Evolutionary conservation across 345 rosid species (phyloP), one percentile per base, ranked within the genome.

Genomic region (Adansonia digitata): DNA sequence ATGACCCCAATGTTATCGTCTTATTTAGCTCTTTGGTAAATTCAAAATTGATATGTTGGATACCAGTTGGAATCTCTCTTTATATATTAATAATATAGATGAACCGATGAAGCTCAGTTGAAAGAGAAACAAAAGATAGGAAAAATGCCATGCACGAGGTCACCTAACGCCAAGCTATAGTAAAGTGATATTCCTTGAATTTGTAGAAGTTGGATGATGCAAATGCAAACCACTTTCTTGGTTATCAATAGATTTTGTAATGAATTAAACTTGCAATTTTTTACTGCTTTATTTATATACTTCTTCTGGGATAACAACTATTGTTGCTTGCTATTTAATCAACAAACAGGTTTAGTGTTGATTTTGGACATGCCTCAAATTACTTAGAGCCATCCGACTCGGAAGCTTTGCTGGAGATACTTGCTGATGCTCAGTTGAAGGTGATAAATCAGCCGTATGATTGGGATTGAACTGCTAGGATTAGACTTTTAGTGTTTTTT

Each of bases 311-410:
- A 29, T 1, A 17, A 46, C 2, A 69, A 9, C 40, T 46, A 29
- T 2, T 27, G 35, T 22, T 46, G 59, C 6, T 59, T 77, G 27
- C 24, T 72, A 11, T 51, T n/a, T n/a, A 15, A 51, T 63, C 62
- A 27, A 20, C 18, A 53, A 43, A 22, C 82, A 94, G 97, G 98
- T 92, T 83, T 80, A 81, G 87, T 1, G 80, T 77, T 29, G 97
- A 94, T 82, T 92, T 92, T 61, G 97, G 97, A 82, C 94, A 90
- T 81, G 96, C 87, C 57, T 83, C 90, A 31, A 92, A 89, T 67
- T 92, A 81, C 84, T 80, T 94, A 78, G 96, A 88, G 77, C 86
- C 92, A 8, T 76, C 87, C 18, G 73, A 80, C 62, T 81, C 93
- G 11, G 94, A 86, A 83, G 85, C 79, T 18, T 81, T 94, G 73